Evolutionary conservation across 352 stramenopile species (phyloP), one percentile per base, ranked within the genome.

Genomic region (Blastocystis hominis): DNA sequence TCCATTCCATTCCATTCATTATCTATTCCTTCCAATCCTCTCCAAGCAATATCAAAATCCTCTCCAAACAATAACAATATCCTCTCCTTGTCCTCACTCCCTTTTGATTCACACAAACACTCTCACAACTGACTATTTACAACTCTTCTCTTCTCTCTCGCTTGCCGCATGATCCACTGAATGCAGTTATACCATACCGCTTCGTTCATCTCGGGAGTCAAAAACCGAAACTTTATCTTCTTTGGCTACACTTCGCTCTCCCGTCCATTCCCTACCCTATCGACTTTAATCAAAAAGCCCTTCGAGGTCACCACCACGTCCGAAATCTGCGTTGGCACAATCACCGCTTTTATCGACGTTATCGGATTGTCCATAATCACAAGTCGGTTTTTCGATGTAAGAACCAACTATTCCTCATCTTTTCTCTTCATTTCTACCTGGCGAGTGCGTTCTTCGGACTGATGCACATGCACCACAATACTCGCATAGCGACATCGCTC

Each of bases 121-220:
- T 64, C 38, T 44, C 40, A 40, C 50, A 38, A 80, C 40, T 38
- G 20, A 50, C 9, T 40, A 3, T 30, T 30, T 30, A 30, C 24
- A 61, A 80, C 38, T n/a, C 42, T 64, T 62, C 63, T 59, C 54
- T 42, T 80, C 56, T 42, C 30, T 62, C 56, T 40, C 24, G 24
- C 24, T 30, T 30, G 24, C 24, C 24, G 24, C 24, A 80, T 80
- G 42, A 80, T 36, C 30, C 56, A 34, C 34, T 80, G 40, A 64
- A 80, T 56, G 54, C 70, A 80, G 34, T 80, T 80, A 46, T 47
- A 80, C 70, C 70, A 80, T 24, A 80, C 70, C 0, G 70, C 62
- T 40, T 80, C 24, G 36, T 80, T 34, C 30, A 64, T 80, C 2
- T 80, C 56, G n/a, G 70, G 70, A 34, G 70, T 66, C 3, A 46